These are phyloP conservation scores for Fraxinus dipetala DNA, from an alignment of 305 asterid species.

Conservation along the genomic window DNA sequence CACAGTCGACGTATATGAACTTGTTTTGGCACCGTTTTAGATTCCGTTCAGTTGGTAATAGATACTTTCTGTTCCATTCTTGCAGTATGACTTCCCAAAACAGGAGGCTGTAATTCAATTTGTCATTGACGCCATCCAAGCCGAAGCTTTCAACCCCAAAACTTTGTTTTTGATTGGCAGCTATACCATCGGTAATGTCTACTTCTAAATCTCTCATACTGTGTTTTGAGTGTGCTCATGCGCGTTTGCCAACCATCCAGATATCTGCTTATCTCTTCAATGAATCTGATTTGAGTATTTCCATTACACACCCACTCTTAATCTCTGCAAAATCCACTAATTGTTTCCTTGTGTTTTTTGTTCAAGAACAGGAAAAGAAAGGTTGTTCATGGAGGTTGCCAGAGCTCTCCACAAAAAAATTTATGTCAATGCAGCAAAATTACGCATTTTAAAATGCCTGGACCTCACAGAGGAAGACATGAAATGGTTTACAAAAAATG, in stretches of 20 bases:
- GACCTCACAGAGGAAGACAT: constrained; percentile 63
- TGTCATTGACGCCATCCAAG: constrained; percentile 93
- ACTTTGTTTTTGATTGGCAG: constrained; percentile 91
- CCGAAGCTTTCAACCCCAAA: constrained; percentile 86
- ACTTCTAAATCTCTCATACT: constrained; percentile 14
- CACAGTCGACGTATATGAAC: not conserved
- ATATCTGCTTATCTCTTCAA: not conserved
- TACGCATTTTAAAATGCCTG: constrained; percentile 76
- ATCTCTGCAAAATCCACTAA: not conserved
- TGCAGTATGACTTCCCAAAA: constrained; percentile 94
- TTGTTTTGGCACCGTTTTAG: not conserved
- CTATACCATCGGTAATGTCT: constrained; percentile 79
- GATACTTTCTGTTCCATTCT: constrained; percentile 19
- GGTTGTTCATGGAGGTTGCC: constrained; percentile 82
- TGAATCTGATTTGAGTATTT: not conserved
- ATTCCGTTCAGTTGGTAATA: constrained; percentile 4
- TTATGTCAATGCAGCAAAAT: constrained; percentile 67
- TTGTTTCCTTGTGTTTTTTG: not conserved
- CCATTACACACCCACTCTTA: not conserved
- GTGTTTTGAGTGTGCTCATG: not conserved
- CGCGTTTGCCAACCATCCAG: not conserved
- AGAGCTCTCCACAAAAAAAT: constrained; percentile 76
- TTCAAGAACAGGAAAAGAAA: constrained; percentile 69
- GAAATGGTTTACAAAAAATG: constrained; percentile 77
- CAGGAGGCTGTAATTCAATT: constrained; percentile 87